Evolutionary conservation across 2,329 filamentous ascomycete species (phyloP), one percentile per base, ranked within the genome.

Genomic region (Phyllosticta paracitricarpa): DNA sequence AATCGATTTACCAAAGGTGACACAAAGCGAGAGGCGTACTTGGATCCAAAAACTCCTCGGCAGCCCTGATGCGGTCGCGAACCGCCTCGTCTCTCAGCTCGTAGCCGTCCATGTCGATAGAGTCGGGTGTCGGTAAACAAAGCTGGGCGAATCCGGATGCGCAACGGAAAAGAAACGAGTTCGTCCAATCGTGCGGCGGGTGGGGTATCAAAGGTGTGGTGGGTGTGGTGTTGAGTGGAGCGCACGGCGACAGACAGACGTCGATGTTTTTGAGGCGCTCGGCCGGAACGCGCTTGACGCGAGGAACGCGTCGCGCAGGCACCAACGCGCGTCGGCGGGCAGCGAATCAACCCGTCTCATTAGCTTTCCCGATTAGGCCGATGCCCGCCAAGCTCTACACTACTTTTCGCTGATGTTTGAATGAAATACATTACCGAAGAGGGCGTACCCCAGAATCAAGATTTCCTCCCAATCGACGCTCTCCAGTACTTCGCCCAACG

Each of bases 31-130:
- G 51, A 30, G 54, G 75, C 87, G 70, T 83, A 96, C 91, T 87
- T 64, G 93, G 93, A 79, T 97, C 93, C 53, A 97, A 84, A 71
- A 97, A 97, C 74, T 97, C 92, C 69, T 88, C 84, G n/a, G 91
- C 91, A 65, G 88, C 85, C 69, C 91, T 88, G 73, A 96, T 85
- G 69, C 91, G 89, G 78, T 95, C 87, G 68, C 85, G 84, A 68
- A 88, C 86, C 66, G 88, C 90, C 76, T 94, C 89, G 81, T 97
- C 92, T 75, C 88, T 85, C 69, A 95, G 84, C 78, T 88, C 85
- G 67, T 84, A 79, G 63, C 80, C 82, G 68, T 91, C 88, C 89
- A 94, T 91, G 35, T 40, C 54, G 58, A 24, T 25, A 12, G 25
- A 14, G 9, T 12, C 19, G 10, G 25, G 22, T n/a, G 54, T 19